Evolutionary conservation across 805 yeast genomes (phyloP), one percentile per base, ranked within the genome.

Genomic region (Lachancea meyersii): DNA sequence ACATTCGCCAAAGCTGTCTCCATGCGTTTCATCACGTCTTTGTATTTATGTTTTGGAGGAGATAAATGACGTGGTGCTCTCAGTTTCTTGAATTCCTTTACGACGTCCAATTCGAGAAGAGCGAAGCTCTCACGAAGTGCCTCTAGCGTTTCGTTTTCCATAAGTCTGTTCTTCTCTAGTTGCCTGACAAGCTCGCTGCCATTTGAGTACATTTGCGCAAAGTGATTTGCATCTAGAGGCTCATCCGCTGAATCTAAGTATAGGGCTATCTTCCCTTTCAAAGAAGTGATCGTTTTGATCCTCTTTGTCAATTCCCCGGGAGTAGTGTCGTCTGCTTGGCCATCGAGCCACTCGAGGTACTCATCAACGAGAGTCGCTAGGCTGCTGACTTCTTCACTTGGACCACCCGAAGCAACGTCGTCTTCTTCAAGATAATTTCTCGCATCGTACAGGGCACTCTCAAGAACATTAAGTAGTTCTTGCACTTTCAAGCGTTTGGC

Each of bases 281-380:
- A 48, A 0, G 44, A 48, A 7, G 59, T 48, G 3, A 68, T 47
- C 9, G 45, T 47, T 1, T 46, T 40, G 5, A 57, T 49, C 51
- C 60, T 73, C 3, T 57, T 54, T 17, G 61, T 58, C 20, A 78
- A 58, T 2, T 66, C 73, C 18, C 65, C 57, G 10, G 63, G 36
- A 0, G 60, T 48, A 1, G 84, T 74, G 18, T 65, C 34, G 41
- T 75, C 83, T 28, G 86, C 72, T 14, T 79, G 87, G 52, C 75
- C 77, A 38, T 86, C 95, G 30, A 87, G 65, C 95, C 95, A 86
- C 46, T 82, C 91, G 35, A 84, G 64, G 20, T 69, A 63, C 9
- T 76, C 79, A 13, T 67, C 44, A 4, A 82, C 75, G 5, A 66
- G 48, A 0, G 52, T 44, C 1, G 65, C 49, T 8, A 72, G 61